phyloP scores from a whole-genome alignment of 1,139 yeast genomes.

The Lodderomyces metapsilosis region DNA sequence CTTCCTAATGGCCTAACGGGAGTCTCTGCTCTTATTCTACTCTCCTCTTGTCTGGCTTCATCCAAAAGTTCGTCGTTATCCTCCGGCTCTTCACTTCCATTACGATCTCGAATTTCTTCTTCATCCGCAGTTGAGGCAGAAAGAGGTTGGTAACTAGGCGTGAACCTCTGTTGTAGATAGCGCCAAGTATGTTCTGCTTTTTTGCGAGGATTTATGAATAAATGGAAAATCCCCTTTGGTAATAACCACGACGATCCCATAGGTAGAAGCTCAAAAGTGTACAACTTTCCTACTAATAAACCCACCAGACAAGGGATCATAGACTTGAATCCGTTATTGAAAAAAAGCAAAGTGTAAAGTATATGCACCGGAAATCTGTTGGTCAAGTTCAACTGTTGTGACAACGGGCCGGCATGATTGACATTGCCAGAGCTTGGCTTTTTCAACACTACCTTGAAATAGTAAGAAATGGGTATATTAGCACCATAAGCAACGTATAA shows the following conservation, averaged over 20 bases:
- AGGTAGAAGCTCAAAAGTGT: slow-evolving; percentile 56
- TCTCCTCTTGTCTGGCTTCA: slow-evolving; percentile 21
- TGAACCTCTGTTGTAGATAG: slow-evolving; percentile 9
- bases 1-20: slow-evolving; percentile 60
- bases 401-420: neutral
- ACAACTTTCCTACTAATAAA: slow-evolving; percentile 56
- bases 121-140: neutral
- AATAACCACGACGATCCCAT: slow-evolving; percentile 58
- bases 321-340: slow-evolving; percentile 55
- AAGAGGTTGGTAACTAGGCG: slow-evolving; percentile 16
- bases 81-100: slow-evolving; percentile 16
- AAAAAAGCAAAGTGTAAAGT: slow-evolving; percentile 47
- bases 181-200: slow-evolving; percentile 7
- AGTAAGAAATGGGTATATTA: slow-evolving; percentile 60
- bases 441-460: slow-evolving; percentile 47
- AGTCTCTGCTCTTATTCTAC: slow-evolving; percentile 46
- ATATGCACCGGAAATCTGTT: slow-evolving; percentile 61
- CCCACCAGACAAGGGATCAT: slow-evolving; percentile 56
- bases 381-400: slow-evolving; percentile 40
- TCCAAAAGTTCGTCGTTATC: slow-evolving; percentile 27
- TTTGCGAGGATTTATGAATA: slow-evolving; percentile 26
- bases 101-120: slow-evolving; percentile 9
- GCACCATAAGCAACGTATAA: slow-evolving; percentile 56
- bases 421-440: slow-evolving; percentile 19
- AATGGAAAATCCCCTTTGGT: slow-evolving; percentile 26